Evolutionary conservation across 306 rosid species (phyloP), one percentile per base, ranked within the genome.

Genomic region (Sicyos baderoa): DNA sequence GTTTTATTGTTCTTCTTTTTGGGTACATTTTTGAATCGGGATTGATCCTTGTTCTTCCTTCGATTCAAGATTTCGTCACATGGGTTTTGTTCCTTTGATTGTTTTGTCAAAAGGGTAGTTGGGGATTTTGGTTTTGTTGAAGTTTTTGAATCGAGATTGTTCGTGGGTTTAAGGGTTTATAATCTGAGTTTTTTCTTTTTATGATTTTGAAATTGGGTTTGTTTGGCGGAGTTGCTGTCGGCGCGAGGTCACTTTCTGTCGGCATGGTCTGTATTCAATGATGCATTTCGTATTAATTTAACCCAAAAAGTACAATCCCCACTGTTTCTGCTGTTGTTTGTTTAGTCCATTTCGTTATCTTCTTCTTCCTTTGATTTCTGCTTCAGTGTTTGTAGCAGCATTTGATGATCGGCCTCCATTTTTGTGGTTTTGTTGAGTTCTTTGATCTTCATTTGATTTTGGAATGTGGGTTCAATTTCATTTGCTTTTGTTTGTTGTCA

Each of bases 231-330:
- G 55, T 66, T 76, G 76, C 76, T 90, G 90, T 90, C 91, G 90
- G 95, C 90, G 91, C 84, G 66, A 82, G 85, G 91, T 88, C 90
- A 81, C 90, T 88, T 88, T 90, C 97, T 88, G 95, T 87, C 87
- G 88, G 87, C 84, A 83, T 86, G 83, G 84, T 81, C 79, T 81
- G 84, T 83, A 75, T 76, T 83, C 85, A 80, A 76, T 87, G 77
- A 85, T 78, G 79, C 72, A 59, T 71, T 72, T 78, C 44, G 75
- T 76, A 35, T 79, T 76, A 74, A 54, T 79, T 64, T 75, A 81
- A 74, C 78, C 68, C 35, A 47, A 80, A 83, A 81, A 81, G 75
- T 64, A 75, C 82, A 63, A 69, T 58, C 82, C 84, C 63, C 72
- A 45, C 42, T 81, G 79, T 82, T 79, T 76, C 80, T 83, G 73